Percentiles rank a stretch among this genome's conserved stretches.
phyloP scores from a whole-genome alignment of 495 filamentous ascomycete genomes.

The Hypoxylon rickii region DNA sequence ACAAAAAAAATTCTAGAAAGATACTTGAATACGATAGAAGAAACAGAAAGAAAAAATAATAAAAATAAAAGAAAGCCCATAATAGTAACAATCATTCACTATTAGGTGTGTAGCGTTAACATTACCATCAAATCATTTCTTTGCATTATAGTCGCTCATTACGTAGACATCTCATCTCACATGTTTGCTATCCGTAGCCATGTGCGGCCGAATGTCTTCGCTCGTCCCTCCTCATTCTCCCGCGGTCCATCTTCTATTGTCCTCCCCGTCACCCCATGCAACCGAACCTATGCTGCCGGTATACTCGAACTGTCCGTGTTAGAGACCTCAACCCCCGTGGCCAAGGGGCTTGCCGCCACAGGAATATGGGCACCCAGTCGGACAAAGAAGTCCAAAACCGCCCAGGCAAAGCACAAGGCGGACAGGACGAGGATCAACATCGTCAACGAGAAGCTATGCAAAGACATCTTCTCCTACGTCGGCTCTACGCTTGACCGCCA shows the following conservation, averaged over 20 bases:
- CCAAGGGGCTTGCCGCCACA: slow-evolving; percentile 24
- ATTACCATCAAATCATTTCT: background rate
- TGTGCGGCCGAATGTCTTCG: slow-evolving; percentile 22
- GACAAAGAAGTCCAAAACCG: background rate
- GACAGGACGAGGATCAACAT: slow-evolving; percentile 54
- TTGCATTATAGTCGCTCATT: background rate
- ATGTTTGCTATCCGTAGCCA: slow-evolving; percentile 32
- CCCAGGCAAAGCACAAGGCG: background rate
- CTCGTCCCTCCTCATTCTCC: slow-evolving; percentile 2
- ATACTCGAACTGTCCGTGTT: background rate
- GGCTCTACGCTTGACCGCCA: slow-evolving; percentile 60
- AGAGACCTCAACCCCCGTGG: slow-evolving; percentile 10
- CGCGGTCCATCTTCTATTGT: background rate
- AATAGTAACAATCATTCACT: too few relatives aligned
- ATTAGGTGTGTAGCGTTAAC: background rate
- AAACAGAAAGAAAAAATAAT: background rate
- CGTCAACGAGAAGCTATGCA: slow-evolving; percentile 63
- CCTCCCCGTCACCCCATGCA: background rate
- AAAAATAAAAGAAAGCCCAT: background rate
- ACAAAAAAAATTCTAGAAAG: slow-evolving; percentile 5
- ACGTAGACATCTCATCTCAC: slow-evolving; percentile 33
- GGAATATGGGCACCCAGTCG: slow-evolving; percentile 12
- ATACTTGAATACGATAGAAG: background rate
- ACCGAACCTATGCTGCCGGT: background rate
- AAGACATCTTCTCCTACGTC: slow-evolving; percentile 47